Base-by-base conservation (phyloP, 257 asterid species). In the Solanum dulcamara region DNA sequence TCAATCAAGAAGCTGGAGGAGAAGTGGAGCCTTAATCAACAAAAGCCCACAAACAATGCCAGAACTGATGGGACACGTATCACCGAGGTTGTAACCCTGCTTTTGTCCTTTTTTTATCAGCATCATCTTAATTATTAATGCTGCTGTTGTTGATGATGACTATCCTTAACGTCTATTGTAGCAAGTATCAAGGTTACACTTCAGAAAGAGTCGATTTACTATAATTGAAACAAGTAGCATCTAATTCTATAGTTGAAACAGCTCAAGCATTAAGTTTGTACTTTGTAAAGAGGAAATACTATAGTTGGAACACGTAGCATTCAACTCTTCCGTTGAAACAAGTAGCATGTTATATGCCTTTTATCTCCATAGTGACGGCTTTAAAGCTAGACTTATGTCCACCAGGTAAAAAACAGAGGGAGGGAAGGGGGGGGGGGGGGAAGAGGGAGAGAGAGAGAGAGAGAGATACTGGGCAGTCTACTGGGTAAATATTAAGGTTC, bases 1-100 rank as follows among this genome's bases (percentile, higher is more conserved):
- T 95, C 99, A 70, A 97, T 97, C 86, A 94, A 97, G 92, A 90
- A 92, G 92, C 97, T 97, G 84, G 99, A 97, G 93, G 99, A 95
- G 90, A 97, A 95, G 89, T 96, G 97, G 98, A 84, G 91, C 81
- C 85, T 83, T 89, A 95, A 93, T 91, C 99, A 95, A 66, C 95
- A 91, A 86, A 95, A 94, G 85, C 94, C 84, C 87, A 84, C 88
- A 26, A 89, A 79, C 28, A 93, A 93, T 85, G 98, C 87, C 37
- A 85, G 85, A 37, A 40, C 18, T n/a, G 86, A 64, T 33, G 86
- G 86, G 80, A 26, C 85, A 68, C 32, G 51, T 81, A 22, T 60
- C 37, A 68, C 93, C 88, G 94, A 93, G 99, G 99, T 94, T 81
- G 59, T 77, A 75, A 79, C 38, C 51, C 60, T 17, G 66, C 83